Base-by-base conservation (phyloP, 768 basidiomycete genomes). In the Lactarius trivialis region DNA sequence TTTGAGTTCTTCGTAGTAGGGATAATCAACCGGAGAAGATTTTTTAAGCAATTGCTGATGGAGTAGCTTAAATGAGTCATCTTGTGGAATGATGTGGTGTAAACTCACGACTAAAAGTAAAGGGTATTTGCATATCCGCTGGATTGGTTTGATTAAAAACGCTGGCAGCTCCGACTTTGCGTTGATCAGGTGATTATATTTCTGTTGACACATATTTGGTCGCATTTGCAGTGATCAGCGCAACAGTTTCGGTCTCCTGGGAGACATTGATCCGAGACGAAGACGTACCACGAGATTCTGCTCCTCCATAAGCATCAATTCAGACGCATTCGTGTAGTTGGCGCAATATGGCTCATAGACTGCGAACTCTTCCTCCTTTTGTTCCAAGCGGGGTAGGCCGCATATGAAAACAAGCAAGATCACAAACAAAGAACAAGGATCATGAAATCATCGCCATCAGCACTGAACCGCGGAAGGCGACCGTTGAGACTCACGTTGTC, bases 321-420 rank as follows among this genome's bases (percentile, higher is more conserved):
- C 90, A 66, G 87, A 82, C 11, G 94, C 94, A 65, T 84, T 86
- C 32, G 88, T 89, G 76, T 94, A 94, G 74, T 97, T 96, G 57
- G 91, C 92, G 75, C 94, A 98, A 74, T 97, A 99, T 9, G 96
- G 93, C 71, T 97, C 94, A 74, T 99, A 99, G 37, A 93, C 92
- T 33, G 85, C 83, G 70, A 99, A 98, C 69, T 95, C 93, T 60
- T 93, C 85, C 81, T 99, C 96, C 91, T 98, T 79, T 82, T 82
- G 78, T 80, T 77, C 72, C 76, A 60, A 71, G 72, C n/a, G 26
- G 21, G 32, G 65, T 57, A 15, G 49, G 21, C 7, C 37, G 36
- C 45, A 45, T 54, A 28, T 9, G 60, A 63, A 48, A 49, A 56
- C 36, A 60, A 60, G 45, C 55, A 55, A 41, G 60, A 59, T 60